These are phyloP conservation scores for Triticum urartu DNA, from an alignment of 176 grass and related monocot species.

Conservation along the genomic window DNA sequence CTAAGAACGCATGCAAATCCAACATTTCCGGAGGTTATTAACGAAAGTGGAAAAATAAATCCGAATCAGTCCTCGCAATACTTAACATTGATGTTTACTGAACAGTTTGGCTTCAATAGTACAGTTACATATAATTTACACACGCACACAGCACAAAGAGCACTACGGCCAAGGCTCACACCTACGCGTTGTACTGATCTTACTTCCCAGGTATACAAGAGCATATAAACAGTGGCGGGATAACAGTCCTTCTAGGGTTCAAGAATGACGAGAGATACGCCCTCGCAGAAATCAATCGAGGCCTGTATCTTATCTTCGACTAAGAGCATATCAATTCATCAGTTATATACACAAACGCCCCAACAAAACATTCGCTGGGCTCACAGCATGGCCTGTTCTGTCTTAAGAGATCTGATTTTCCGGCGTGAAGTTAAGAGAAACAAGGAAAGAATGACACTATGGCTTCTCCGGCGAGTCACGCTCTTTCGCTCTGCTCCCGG, in stretches of 20 bases:
- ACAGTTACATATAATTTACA: slow-evolving; percentile 45
- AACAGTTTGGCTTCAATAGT: slow-evolving; percentile 14
- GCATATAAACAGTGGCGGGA: slow-evolving; percentile 24
- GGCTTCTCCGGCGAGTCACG: slow-evolving; percentile 30
- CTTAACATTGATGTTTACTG: not conserved
- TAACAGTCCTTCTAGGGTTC: slow-evolving; percentile 1
- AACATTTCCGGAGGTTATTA: not conserved
- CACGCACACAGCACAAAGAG: slow-evolving; percentile 7
- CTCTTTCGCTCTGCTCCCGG: slow-evolving; percentile 40
- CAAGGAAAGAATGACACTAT: slow-evolving; percentile 30
- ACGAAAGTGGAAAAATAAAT: not conserved
- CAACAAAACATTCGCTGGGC: not conserved
- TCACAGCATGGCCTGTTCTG: slow-evolving; percentile 15
- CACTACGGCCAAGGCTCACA: slow-evolving; percentile 30
- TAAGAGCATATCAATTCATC: slow-evolving; percentile 37
- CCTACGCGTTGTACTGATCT: slow-evolving; percentile 21
- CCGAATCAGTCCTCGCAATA: not conserved
- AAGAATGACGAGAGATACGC: slow-evolving; percentile 27
- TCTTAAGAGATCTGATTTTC: not conserved
- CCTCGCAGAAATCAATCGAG: slow-evolving; percentile 35
- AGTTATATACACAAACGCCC: slow-evolving; percentile 39
- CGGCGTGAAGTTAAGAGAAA: slow-evolving; percentile 9
- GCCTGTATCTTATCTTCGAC: slow-evolving; percentile 26
- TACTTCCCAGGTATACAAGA: slow-evolving; percentile 32
- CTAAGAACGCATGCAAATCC: not conserved